These are phyloP conservation scores for Sarocladium kiliense DNA, from an alignment of 2,329 filamentous ascomycete genomes.

Conservation along the genomic window DNA sequence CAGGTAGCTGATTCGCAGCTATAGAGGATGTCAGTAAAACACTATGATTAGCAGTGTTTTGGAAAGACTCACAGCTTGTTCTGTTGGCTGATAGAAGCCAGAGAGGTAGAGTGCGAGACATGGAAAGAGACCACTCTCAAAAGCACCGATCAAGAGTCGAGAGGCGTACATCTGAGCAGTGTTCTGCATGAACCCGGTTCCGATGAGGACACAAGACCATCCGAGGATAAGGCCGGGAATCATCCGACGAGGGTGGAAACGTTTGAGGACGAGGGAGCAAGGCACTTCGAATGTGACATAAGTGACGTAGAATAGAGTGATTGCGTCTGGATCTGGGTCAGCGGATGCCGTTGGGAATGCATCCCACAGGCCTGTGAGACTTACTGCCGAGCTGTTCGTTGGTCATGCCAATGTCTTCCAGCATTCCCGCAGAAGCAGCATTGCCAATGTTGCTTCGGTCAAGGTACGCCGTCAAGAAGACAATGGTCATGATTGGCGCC, in stretches of 20 bases:
- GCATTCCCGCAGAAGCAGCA: slow-evolving; percentile 20
- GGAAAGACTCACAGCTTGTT: slow-evolving; percentile 15
- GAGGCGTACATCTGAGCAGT: slow-evolving; percentile 18
- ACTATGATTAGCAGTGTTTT: neutral
- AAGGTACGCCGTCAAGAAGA: slow-evolving; percentile 26
- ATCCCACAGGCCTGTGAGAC: neutral
- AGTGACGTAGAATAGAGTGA: slow-evolving; percentile 23
- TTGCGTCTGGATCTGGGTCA: slow-evolving; percentile 14
- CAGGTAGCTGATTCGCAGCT: slow-evolving; percentile 16
- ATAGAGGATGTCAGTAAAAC: neutral
- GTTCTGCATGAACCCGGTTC: slow-evolving; percentile 16
- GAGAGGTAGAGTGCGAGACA: slow-evolving; percentile 17
- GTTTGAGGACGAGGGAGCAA: slow-evolving; percentile 24
- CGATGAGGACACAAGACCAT: slow-evolving; percentile 8
- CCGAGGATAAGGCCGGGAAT: slow-evolving; percentile 11
- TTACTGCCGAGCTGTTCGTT: slow-evolving; percentile 23
- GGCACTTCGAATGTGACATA: slow-evolving; percentile 25
- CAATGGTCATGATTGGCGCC: slow-evolving; percentile 29
- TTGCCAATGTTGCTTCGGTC: slow-evolving; percentile 19
- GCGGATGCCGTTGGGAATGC: neutral
- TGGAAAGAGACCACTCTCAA: slow-evolving; percentile 17
- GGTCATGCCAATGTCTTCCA: slow-evolving; percentile 30
- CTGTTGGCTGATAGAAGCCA: slow-evolving; percentile 16
- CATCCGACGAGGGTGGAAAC: slow-evolving; percentile 18
- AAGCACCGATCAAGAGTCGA: slow-evolving; percentile 14